Percentiles rank a stretch among this genome's conserved stretches.
Conservation (phyloP, 2,329 filamentous ascomycete species). For the Fonsecaea monophora region DNA sequence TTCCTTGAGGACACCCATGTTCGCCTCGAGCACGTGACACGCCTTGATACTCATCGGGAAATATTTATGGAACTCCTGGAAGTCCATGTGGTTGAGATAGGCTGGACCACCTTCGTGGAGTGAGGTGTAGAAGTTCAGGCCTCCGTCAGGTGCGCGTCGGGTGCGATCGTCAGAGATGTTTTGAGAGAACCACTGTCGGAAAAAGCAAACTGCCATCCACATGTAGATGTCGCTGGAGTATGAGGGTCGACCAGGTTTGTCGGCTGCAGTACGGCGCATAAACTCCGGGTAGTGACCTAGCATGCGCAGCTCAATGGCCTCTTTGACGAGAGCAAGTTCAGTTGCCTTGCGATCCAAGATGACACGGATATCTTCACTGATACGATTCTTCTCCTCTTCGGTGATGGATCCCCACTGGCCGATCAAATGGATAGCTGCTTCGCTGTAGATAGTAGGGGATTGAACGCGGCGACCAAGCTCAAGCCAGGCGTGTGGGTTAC, state of each 20-base stretch:
- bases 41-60: constrained; percentile 44
- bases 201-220: constrained; percentile 58
- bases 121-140: constrained; percentile 53
- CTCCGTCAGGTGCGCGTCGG: constrained; percentile 52
- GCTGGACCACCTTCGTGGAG: constrained; percentile 50
- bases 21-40: constrained; percentile 40
- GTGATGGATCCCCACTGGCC: constrained; percentile 43
- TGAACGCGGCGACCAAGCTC: constrained; percentile 54
- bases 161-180: constrained; percentile 50
- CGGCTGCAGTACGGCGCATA: constrained; percentile 46
- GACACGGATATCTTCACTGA: constrained; percentile 37
- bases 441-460: constrained; percentile 51
- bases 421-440: constrained; percentile 44
- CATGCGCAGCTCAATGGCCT: constrained; percentile 42
- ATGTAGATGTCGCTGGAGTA: constrained; percentile 59
- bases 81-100: constrained; percentile 51
- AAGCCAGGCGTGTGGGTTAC: constrained; percentile 55
- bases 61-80: constrained; percentile 40
- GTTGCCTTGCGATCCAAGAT: constrained; percentile 41
- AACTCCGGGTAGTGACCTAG: constrained; percentile 46
- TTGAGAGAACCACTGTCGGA: constrained; percentile 57
- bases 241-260: constrained; percentile 49
- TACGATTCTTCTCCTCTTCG: constrained; percentile 31
- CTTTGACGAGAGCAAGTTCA: constrained; percentile 41
- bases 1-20: constrained; percentile 48